Conservation (phyloP, 495 filamentous ascomycete species). For the Hyaloscypha hepaticicola region DNA sequence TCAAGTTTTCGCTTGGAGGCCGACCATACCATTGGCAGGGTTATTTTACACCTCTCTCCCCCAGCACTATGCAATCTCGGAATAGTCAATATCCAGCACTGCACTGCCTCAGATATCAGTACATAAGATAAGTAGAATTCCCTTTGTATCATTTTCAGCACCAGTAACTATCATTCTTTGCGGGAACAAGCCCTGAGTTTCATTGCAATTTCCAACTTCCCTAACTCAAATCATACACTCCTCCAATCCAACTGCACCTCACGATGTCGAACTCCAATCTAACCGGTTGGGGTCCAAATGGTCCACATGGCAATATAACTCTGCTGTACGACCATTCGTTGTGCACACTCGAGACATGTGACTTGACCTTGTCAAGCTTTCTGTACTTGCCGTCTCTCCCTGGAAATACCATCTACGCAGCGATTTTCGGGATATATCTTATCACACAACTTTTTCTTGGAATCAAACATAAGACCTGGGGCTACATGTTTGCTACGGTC, state of each 20-base stretch:
- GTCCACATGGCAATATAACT: constrained; percentile 21
- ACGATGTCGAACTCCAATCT: constrained; percentile 19
- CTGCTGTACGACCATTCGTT: constrained; percentile 20
- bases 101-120: not conserved
- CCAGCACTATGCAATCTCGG: not conserved
- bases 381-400: not conserved
- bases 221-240: not conserved
- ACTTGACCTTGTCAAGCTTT: constrained; percentile 33
- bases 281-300: constrained; percentile 9
- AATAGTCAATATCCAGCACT: not conserved
- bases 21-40: no score
- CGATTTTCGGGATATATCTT: constrained; percentile 32
- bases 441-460: constrained; percentile 29
- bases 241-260: not conserved
- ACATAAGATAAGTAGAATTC: not conserved
- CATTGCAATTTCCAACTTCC: not conserved
- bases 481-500: constrained; percentile 40
- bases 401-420: constrained; percentile 15
- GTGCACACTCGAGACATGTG: constrained; percentile 37
- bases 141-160: not conserved
- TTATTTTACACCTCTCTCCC: no score
- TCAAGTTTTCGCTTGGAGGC: no score
- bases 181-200: not conserved
- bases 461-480: constrained; percentile 33
- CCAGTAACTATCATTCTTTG: not conserved